Base-by-base conservation (phyloP, 1,139 yeast species). In the Arxiozyma bovina region DNA sequence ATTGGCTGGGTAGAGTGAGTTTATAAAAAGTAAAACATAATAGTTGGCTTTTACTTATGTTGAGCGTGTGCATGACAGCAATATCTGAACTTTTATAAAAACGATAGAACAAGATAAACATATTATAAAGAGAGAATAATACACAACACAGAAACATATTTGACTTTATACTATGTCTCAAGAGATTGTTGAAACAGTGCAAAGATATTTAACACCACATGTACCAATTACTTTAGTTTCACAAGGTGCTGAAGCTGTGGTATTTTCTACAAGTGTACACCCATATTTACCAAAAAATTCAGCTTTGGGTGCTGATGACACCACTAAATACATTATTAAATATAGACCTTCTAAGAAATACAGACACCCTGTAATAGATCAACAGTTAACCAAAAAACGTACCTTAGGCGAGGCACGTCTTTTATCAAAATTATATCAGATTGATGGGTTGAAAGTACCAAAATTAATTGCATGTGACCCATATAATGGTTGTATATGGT, bases 171-270 rank as follows among this genome's bases (percentile, higher is more conserved):
- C 27, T 12, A 73, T 73, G 75, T 72, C 75, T 7, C 67, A 65
- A 11, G 65, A 64, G 22, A 61, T 73, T 3, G 42, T 73, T 27
- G 69, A 66, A 11, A 67, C 70, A 52, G 83, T 82, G 1, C 69
- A 76, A 56, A 54, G 61, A 7, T 70, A 75, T 54, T 62, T 84
- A 52, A 62, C 66, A 1, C 75, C 78, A 1, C 72, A 77, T 52
- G 71, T 83, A 41, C 79, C 82, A 3, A 62, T 84, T 15, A 64
- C 70, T 2, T 75, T 83, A 46, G 74, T 88, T 1, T 87, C 96
- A 0, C 98, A 91, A 67, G 98, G 98, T n/a, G 97, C 98, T 0
- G 98, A 91, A 66, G 96, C 97, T 0, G 76, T 88, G 23, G 93
- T 90, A 1, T 88, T 86, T 68, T 71, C 75, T 40, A 79, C 94